Evolutionary conservation across 2,329 filamentous ascomycete species (phyloP).

Genomic region (Beauveria sp.): DNA sequence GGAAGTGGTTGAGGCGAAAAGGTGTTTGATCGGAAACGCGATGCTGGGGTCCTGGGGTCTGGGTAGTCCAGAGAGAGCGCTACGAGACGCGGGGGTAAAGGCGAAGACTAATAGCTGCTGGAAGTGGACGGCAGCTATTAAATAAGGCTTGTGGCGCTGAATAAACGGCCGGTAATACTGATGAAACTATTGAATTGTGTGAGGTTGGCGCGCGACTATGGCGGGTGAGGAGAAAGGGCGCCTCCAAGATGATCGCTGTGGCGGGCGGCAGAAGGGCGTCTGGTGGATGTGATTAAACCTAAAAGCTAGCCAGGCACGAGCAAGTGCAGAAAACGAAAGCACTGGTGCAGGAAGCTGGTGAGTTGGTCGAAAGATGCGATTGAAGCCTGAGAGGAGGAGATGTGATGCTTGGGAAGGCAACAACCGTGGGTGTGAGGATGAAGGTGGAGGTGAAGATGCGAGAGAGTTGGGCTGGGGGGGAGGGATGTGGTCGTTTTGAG

Average conservation of each 20-base stretch:
- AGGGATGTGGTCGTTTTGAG: conserved; percentile 4
- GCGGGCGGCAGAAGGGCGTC: conserved; percentile 6
- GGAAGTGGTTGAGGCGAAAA: neutral
- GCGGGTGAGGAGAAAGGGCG: conserved; percentile 9
- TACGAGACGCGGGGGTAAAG: neutral
- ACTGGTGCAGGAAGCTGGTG: neutral
- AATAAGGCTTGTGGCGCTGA: neutral
- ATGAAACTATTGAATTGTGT: neutral
- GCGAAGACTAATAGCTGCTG: neutral
- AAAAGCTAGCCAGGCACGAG: neutral
- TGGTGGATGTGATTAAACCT: conserved; percentile 3
- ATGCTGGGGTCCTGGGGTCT: neutral
- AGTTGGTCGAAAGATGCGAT: neutral
- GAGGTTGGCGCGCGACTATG: conserved; percentile 11
- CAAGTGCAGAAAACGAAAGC: neutral
- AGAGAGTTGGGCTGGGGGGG: conserved; percentile 6
- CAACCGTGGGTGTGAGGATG: neutral
- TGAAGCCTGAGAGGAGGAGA: neutral
- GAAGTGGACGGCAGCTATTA: neutral
- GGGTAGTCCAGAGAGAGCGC: neutral
- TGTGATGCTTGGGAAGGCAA: neutral
- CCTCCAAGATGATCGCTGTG: neutral
- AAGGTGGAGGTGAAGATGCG: conserved; percentile 6
- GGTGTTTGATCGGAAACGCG: neutral
- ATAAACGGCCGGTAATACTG: neutral